Evolutionary conservation across 1,139 yeast species (phyloP).

Genomic region (Suhomyces chickasaworum): DNA sequence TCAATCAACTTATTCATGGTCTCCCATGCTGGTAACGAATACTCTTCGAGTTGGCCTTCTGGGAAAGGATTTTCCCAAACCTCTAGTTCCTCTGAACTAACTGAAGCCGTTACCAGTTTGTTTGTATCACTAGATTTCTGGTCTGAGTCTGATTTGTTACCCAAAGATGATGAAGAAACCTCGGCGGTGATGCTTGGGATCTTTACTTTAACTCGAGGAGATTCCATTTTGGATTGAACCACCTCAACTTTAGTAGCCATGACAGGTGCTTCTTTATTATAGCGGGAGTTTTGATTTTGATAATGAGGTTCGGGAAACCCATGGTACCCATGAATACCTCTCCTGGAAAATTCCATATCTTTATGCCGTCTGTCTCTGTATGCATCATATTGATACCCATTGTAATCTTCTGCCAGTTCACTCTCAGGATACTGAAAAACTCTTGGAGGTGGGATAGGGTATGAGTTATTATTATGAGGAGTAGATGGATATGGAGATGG

Average conservation of each 20-base stretch:
- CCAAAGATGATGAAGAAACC: neutral
- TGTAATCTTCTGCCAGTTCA: slow-evolving; percentile 1
- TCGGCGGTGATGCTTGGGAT: neutral
- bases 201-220: neutral
- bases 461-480: neutral
- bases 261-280: neutral
- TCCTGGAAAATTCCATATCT: neutral
- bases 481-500: neutral
- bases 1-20: slow-evolving; percentile 43
- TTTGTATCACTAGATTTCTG: neutral
- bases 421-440: neutral
- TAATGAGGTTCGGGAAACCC: neutral
- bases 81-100: neutral
- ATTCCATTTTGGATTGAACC: neutral
- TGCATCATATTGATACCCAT: neutral
- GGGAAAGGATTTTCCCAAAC: slow-evolving; percentile 5
- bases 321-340: neutral
- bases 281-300: neutral
- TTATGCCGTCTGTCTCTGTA: slow-evolving; percentile 1
- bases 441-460: neutral
- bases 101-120: neutral
- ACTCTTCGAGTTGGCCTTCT: slow-evolving; percentile 15
- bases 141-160: slow-evolving; percentile 1
- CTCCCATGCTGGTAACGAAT: slow-evolving; percentile 48
- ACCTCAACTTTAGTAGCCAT: neutral